A percentile compares a stretch with the other conserved stretches of the same genome.
Conservation (phyloP, 2,329 filamentous ascomycete species). For the Monosporascus sp. region DNA sequence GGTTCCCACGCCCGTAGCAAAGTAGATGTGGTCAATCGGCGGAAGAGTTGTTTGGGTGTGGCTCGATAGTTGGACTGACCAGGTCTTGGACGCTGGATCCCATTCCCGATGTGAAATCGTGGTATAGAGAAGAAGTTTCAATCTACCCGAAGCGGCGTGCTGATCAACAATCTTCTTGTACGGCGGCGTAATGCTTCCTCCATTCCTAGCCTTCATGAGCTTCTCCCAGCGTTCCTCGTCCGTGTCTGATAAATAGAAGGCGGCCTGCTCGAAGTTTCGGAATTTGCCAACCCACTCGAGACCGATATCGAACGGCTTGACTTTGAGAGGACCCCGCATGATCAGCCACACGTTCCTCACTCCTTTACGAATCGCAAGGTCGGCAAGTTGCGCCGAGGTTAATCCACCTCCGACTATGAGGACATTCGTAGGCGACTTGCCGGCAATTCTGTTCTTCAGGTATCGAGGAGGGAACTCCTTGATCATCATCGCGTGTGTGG, state of each 20-base stretch:
- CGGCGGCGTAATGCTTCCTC: constrained; percentile 68
- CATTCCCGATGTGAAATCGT: constrained; percentile 47
- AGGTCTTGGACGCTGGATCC: constrained; percentile 39
- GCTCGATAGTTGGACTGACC: constrained; percentile 29
- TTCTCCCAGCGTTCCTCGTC: constrained; percentile 64
- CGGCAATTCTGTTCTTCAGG: constrained; percentile 47
- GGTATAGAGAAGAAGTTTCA: constrained; percentile 54
- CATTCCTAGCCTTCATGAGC: constrained; percentile 60
- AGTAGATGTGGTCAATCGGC: constrained; percentile 63
- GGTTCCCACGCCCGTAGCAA: constrained; percentile 66
- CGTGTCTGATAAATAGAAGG: constrained; percentile 71
- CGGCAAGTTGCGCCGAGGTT: constrained; percentile 68
- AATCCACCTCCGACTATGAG: constrained; percentile 71
- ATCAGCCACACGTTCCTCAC: constrained; percentile 65
- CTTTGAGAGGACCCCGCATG: constrained; percentile 52
- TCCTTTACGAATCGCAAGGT: constrained; percentile 58
- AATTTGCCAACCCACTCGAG: constrained; percentile 80
- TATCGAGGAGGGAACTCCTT: constrained; percentile 49
- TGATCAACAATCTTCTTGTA: constrained; percentile 63
- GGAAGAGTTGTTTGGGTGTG: constrained; percentile 49
- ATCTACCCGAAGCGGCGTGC: constrained; percentile 45
- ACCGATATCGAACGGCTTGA: constrained; percentile 75
- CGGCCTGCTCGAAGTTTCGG: constrained; percentile 68
- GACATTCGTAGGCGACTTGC: constrained; percentile 50
- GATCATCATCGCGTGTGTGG: constrained; percentile 59